A percentile compares a stretch with the other conserved stretches of the same genome.
These are phyloP conservation scores for Globisporangium canariense DNA, from an alignment of 352 stramenopile genomes.

Conservation along the genomic window DNA sequence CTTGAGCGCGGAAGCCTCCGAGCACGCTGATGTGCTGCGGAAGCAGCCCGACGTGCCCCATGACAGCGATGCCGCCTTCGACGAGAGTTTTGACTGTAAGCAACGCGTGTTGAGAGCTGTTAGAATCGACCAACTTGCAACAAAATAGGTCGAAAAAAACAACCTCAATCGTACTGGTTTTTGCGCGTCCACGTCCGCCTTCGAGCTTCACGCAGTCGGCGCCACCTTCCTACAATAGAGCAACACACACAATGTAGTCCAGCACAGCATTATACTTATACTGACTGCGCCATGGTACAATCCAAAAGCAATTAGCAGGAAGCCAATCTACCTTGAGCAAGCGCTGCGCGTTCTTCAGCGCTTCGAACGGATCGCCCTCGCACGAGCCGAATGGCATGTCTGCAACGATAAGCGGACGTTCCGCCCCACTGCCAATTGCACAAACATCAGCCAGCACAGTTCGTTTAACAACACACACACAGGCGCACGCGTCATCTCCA, in stretches of 20 bases:
- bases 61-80: slow-evolving; percentile 92
- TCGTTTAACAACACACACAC: neutral
- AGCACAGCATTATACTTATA: neutral
- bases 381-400: slow-evolving; percentile 99
- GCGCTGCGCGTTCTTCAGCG: slow-evolving; percentile 94
- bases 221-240: slow-evolving; percentile 83
- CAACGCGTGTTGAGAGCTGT: neutral
- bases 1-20: slow-evolving; percentile 96
- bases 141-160: too few relatives aligned
- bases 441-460: slow-evolving; percentile 7
- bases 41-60: slow-evolving; percentile 97
- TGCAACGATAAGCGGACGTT: slow-evolving; percentile 91
- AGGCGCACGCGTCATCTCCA: neutral
- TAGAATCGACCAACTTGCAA: neutral
- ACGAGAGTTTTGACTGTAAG: slow-evolving; percentile 66
- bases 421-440: slow-evolving; percentile 41
- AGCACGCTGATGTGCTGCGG: slow-evolving; percentile 95
- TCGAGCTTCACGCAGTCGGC: slow-evolving; percentile 99
- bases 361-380: slow-evolving; percentile 89
- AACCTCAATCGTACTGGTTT: slow-evolving; percentile 47
- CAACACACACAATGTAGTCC: neutral
- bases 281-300: neutral
- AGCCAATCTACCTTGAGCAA: slow-evolving; percentile 77
- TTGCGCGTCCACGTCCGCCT: slow-evolving; percentile 81
- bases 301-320: neutral